Evolutionary conservation across 495 filamentous ascomycete species (phyloP).

Genomic region (Geoglossum glabrum): DNA sequence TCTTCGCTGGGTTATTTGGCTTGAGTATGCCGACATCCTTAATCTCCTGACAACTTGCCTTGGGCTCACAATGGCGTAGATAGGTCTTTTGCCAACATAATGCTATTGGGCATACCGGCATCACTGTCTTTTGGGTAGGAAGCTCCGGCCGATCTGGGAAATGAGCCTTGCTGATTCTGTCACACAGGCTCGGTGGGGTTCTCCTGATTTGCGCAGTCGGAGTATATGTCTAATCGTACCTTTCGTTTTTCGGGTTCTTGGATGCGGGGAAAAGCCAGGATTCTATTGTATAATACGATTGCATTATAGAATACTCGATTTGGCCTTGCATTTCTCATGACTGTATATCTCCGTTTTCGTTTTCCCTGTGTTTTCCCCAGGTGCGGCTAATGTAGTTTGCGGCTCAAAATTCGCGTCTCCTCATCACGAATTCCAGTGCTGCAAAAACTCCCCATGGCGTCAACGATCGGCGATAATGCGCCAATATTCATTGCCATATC

Average conservation of each 20-base stretch:
- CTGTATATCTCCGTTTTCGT: background rate
- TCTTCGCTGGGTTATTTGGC: constrained; percentile 54
- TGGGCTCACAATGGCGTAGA: constrained; percentile 29
- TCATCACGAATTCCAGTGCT: background rate
- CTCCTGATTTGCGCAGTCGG: constrained; percentile 97
- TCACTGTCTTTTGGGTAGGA: constrained; percentile 76
- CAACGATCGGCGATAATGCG: background rate
- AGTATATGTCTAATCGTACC: constrained; percentile 70
- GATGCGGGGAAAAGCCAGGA: background rate
- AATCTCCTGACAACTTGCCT: constrained; percentile 1
- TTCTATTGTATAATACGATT: background rate
- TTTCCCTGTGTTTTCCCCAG: background rate
- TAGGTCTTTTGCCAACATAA: constrained; percentile 60
- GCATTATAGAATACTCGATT: background rate
- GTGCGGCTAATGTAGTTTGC: background rate
- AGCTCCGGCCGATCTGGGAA: background rate
- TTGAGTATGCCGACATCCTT: constrained; percentile 42
- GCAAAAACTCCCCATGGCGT: background rate
- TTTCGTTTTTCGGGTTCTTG: background rate
- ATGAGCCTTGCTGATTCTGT: background rate
- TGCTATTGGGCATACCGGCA: constrained; percentile 67
- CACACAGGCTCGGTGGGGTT: constrained; percentile 68
- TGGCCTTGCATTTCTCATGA: background rate
- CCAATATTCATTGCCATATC: constrained; percentile 55
- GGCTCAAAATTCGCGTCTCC: constrained; percentile 1